Evolutionary conservation across 345 rosid species (phyloP).

Genomic region (Eucalyptus regnans): DNA sequence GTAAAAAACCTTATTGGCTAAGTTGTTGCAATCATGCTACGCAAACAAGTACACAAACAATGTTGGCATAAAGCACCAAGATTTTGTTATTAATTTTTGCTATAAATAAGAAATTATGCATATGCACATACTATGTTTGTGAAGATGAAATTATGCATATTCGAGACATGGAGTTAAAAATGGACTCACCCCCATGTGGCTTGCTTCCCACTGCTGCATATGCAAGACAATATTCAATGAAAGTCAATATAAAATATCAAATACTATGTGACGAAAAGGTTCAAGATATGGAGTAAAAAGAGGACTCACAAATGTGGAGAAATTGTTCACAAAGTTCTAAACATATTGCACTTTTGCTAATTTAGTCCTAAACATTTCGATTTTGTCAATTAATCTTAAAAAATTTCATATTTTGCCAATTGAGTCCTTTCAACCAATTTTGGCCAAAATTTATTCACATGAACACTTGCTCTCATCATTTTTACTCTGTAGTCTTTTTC

Average conservation of each 20-base stretch:
- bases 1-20: not conserved
- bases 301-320: accelerated
- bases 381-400: no score
- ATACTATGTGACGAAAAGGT: not conserved
- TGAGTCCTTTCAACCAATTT: no score
- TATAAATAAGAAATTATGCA: not conserved
- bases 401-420: no score
- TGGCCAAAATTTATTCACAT: no score
- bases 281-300: no score
- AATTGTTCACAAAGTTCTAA: accelerated
- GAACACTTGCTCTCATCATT: no score
- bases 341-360: no score
- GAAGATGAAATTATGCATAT: not conserved
- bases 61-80: accelerated
- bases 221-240: not conserved
- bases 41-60: not conserved
- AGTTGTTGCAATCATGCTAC: not conserved
- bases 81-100: not conserved
- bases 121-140: not conserved
- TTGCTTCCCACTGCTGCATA: accelerated
- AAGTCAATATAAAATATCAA: no score
- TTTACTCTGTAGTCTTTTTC: no score
- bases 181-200: accelerated
- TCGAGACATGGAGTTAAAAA: no score
- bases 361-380: no score